These are phyloP conservation scores for Phtheirospermum japonicum DNA, from an alignment of 257 asterid genomes.

Conservation along the genomic window DNA sequence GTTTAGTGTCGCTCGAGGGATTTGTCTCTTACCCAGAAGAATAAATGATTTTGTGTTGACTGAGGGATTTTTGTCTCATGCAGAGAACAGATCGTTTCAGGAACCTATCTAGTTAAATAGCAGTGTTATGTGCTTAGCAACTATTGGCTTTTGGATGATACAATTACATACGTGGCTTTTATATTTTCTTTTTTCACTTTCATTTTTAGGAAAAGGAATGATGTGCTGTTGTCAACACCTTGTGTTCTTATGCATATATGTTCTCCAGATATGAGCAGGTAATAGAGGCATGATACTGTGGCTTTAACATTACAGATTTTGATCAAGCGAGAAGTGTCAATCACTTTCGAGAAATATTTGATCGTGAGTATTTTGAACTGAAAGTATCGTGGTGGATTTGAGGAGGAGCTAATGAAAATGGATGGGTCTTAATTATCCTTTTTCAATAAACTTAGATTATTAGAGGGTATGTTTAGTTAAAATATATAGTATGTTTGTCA, in stretches of 20 bases:
- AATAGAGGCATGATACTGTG: no score
- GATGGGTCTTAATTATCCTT: no score
- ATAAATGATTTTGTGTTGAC: not conserved
- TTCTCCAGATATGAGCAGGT: no score
- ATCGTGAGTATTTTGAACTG: no score
- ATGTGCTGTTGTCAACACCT: not conserved
- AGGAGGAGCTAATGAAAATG: conserved; percentile 27
- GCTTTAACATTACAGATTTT: no score
- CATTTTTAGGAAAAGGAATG: not conserved
- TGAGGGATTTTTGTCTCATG: not conserved
- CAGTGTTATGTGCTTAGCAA: not conserved
- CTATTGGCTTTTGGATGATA: not conserved
- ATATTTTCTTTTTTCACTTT: no score
- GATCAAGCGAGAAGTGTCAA: no score
- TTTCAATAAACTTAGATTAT: not conserved
- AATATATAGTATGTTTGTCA: no score
- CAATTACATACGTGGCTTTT: not conserved
- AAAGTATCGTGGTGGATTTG: conserved; percentile 84
- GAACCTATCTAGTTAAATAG: not conserved
- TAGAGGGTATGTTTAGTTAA: no score
- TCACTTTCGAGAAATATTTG: no score
- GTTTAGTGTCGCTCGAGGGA: not conserved
- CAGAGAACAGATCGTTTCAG: not conserved
- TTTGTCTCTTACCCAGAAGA: not conserved
- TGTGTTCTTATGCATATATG: not conserved